phyloP scores from a whole-genome alignment of 805 yeast species.

The Barnettozyma californica region DNA sequence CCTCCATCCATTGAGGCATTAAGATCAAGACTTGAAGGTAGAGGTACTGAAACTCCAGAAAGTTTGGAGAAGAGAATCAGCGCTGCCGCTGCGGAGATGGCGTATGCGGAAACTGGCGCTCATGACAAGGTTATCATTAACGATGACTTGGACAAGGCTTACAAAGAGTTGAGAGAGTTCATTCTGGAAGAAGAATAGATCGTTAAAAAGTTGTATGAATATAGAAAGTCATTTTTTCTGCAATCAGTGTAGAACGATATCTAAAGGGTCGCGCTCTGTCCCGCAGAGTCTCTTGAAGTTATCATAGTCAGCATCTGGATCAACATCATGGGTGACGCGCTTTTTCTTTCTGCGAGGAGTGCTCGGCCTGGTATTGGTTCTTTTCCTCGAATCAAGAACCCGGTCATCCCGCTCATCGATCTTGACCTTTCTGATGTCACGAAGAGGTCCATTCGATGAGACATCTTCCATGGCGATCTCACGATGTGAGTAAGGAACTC shows the following conservation, averaged over 20 bases:
- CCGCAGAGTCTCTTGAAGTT: constrained; percentile 12
- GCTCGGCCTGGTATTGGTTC: too few species aligned
- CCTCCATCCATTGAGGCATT: constrained; percentile 89
- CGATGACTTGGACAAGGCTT: constrained; percentile 88
- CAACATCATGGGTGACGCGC: constrained; percentile 2
- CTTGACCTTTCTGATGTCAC: constrained; percentile 6
- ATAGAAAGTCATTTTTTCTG: neutral
- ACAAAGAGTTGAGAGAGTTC: constrained; percentile 71
- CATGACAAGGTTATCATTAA: constrained; percentile 88
- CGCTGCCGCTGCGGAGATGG: constrained; percentile 88
- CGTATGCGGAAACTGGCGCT: constrained; percentile 83
- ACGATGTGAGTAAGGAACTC: neutral
- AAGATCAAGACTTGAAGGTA: constrained; percentile 66
- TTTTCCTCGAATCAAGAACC: neutral
- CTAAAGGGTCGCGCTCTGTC: constrained; percentile 18
- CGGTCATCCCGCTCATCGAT: constrained; percentile 16
- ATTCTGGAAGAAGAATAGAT: constrained; percentile 40
- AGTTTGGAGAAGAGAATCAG: constrained; percentile 75
- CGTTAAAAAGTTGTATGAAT: neutral
- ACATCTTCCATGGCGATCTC: neutral
- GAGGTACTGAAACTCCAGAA: constrained; percentile 95
- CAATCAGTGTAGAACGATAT: constrained; percentile 7
- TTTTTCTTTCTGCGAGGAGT: constrained; percentile 3
- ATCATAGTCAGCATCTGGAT: constrained; percentile 3
- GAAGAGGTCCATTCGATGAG: neutral